Evolutionary conservation across 331 rosid genomes (phyloP).

Genomic region (Quercus lobata): DNA sequence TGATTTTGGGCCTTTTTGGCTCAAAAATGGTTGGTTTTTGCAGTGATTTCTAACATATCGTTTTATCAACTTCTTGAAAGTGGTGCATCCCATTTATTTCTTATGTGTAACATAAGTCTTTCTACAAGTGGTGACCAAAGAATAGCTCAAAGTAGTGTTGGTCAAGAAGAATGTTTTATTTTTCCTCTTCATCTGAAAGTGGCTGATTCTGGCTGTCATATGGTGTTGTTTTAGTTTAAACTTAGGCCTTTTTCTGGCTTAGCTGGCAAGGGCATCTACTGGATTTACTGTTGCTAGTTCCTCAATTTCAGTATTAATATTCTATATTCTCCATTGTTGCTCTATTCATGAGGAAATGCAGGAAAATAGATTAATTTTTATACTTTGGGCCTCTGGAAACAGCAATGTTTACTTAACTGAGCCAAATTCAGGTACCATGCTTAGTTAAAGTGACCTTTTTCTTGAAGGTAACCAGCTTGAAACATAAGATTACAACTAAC

Average conservation of each 20-base stretch:
- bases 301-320: background rate
- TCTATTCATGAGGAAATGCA: background rate
- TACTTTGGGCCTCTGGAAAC: background rate
- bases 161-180: slow-evolving; percentile 1
- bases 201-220: background rate
- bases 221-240: background rate
- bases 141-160: slow-evolving; percentile 11
- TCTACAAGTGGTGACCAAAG: background rate
- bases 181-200: background rate
- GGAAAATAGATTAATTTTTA: background rate
- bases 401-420: background rate
- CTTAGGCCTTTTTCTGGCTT: background rate
- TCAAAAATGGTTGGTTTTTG: background rate
- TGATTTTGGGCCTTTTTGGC: background rate
- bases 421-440: background rate
- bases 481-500: slow-evolving; percentile 12
- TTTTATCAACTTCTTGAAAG: background rate
- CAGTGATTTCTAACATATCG: background rate
- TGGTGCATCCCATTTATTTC: background rate
- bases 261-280: slow-evolving; percentile 18
- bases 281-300: slow-evolving; percentile 24
- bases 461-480: background rate
- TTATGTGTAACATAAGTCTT: background rate
- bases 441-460: background rate
- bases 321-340: background rate